phyloP scores from a whole-genome alignment of 371 early-diverging fungal genomes.

The Dinochytrium kinnereticum region DNA sequence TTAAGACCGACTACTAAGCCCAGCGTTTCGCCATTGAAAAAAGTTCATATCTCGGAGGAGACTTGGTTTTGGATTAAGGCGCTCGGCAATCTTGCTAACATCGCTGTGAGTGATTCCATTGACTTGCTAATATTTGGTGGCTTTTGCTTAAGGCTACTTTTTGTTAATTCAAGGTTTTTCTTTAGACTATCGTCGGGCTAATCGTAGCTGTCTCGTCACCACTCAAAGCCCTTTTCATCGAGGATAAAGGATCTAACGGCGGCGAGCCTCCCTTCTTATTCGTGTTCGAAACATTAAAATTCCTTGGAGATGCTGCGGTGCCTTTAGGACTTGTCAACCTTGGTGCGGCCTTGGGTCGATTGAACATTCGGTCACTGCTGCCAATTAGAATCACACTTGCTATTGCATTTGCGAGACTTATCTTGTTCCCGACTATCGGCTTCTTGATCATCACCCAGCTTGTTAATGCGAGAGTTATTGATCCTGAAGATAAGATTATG shows the following conservation, averaged over 20 bases:
- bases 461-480: constrained; percentile 23
- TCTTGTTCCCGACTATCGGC: constrained; percentile 54
- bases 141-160: background rate
- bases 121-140: no score
- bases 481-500: constrained; percentile 52
- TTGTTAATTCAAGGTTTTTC: background rate
- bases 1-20: background rate
- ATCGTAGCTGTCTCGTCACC: constrained; percentile 48
- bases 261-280: constrained; percentile 55
- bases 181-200: constrained; percentile 50
- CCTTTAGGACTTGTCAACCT: constrained; percentile 59
- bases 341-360: constrained; percentile 61
- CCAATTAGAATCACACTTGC: constrained; percentile 43
- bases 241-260: constrained; percentile 5
- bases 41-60: constrained; percentile 4
- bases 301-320: constrained; percentile 58
- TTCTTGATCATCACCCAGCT: constrained; percentile 44
- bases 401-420: constrained; percentile 47
- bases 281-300: constrained; percentile 49
- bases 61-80: constrained; percentile 21
- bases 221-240: constrained; percentile 49
- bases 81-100: constrained; percentile 30
- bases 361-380: constrained; percentile 27
- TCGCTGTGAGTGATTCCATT: constrained; percentile 17
- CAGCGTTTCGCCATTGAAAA: background rate